phyloP scores from a whole-genome alignment of 75 land plant species.

The Picea glauca region DNA sequence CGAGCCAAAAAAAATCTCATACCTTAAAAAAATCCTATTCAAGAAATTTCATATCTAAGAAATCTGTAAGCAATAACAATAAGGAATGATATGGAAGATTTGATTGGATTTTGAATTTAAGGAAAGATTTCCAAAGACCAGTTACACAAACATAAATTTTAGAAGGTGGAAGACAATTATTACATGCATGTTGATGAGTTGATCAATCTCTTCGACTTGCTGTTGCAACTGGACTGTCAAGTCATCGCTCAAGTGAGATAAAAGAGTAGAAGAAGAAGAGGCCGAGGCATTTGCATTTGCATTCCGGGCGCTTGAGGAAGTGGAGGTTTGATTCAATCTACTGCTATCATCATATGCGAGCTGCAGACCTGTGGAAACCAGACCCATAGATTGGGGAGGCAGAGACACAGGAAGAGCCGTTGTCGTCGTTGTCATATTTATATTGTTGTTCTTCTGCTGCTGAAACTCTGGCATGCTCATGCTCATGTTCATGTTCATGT shows the following conservation, averaged over 20 bases:
- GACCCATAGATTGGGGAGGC: conserved; percentile 13
- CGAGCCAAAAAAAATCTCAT: no score
- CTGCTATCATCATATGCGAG: conserved; percentile 27
- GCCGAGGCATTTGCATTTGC: conserved; percentile 1
- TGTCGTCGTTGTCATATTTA: not conserved
- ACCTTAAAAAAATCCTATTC: no score
- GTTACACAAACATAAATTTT: no score
- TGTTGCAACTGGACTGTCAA: conserved; percentile 21
- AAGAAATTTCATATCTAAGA: no score
- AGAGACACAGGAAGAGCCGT: not conserved
- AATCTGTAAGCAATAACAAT: no score
- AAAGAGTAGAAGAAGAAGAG: not conserved
- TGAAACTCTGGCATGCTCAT: conserved; percentile 9
- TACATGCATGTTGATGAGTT: conserved; percentile 49
- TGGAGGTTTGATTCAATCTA: conserved; percentile 12
- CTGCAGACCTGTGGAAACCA: conserved; percentile 23
- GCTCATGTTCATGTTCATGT: conserved; percentile 9
- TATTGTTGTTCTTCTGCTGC: conserved; percentile 8
- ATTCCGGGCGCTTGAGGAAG: conserved; percentile 31
- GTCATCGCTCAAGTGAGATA: conserved; percentile 24
- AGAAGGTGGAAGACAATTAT: not conserved
- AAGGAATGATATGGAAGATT: no score
- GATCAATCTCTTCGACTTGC: conserved; percentile 48
- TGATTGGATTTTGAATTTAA: no score
- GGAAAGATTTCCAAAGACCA: no score